Base-by-base conservation (phyloP, 345 rosid genomes). In the Balakata baccata region DNA sequence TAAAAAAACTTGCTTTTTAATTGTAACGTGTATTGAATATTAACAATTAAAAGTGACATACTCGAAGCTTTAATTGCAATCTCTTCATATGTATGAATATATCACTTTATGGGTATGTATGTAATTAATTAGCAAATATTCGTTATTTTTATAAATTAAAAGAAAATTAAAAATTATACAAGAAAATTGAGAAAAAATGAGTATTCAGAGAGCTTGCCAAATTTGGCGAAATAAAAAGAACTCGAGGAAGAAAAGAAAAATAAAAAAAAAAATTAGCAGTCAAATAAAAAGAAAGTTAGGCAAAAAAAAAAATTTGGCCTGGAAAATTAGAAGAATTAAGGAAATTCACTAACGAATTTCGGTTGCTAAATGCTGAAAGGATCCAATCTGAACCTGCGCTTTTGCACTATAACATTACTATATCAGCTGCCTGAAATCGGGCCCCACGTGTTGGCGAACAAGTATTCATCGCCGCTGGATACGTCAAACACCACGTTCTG, bases 381-480 rank as follows among this genome's bases (percentile, higher is more conserved):
- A 17, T 16, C 76, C 58, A 66, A 66, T 49, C 66, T 47, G 65
- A 39, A 46, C 34, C 45, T 59, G 73, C 25, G 50, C 70, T 64
- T 61, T 77, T 75, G 65, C 57, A 11, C 80, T 75, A n/a, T n/a
- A 79, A 46, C 67, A 45, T 38, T 75, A 79, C 87, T 85, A 70
- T 50, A 89, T 89, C 69, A 90, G 84, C 85, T 94, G 92, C 83
- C 92, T 79, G 86, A 86, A 89, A 80, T 92, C 90, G 57, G 97
- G 90, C 1, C 97, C 96, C 84, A 86, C 85, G 65, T 88, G 92
- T 43, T 92, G 96, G 75, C 92, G 97, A 83, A 92, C 87, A 89
- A 83, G 85, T 88, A 89, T 83, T 89, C 96, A 22, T 88, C 97
- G 51, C 90, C 88, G 89, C 86, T 87, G 71, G 91, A 76, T 66